These are phyloP conservation scores for Ilex asprella DNA, from an alignment of 257 asterid species.

Conservation along the genomic window DNA sequence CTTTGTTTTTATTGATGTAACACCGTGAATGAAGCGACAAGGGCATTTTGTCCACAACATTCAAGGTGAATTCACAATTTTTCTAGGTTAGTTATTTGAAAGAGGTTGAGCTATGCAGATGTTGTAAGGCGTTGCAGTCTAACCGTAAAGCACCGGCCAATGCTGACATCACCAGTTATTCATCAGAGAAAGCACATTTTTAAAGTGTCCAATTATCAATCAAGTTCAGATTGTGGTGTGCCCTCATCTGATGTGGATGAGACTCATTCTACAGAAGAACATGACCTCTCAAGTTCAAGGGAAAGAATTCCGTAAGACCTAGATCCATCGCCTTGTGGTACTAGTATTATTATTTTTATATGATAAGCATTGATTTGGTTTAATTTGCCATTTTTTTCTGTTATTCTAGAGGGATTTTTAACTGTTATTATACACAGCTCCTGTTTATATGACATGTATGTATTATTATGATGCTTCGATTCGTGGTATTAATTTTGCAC, in stretches of 20 bases:
- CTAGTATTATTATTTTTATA: too few relatives aligned
- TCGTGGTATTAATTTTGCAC: background rate
- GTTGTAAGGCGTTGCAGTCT: constrained; percentile 21
- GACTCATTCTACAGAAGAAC: constrained; percentile 16
- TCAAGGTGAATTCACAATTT: constrained; percentile 14
- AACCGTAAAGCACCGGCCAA: constrained; percentile 18
- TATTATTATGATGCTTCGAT: background rate
- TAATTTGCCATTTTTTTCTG: too few relatives aligned
- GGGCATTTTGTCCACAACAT: constrained; percentile 6
- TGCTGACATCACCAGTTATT: constrained; percentile 21
- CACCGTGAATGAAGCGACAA: constrained; percentile 1
- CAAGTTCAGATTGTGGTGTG: constrained; percentile 30
- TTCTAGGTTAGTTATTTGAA: constrained; percentile 8
- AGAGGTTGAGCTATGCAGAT: constrained; percentile 12
- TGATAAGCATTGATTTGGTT: too few relatives aligned
- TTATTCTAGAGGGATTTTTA: background rate
- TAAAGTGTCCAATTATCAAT: constrained; percentile 20
- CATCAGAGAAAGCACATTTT: constrained; percentile 24
- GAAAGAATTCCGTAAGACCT: constrained; percentile 28
- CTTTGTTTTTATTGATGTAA: constrained; percentile 1
- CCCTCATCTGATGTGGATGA: constrained; percentile 29
- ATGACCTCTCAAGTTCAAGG: constrained; percentile 15
- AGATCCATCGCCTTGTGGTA: background rate
- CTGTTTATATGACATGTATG: too few relatives aligned
- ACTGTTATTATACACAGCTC: background rate